phyloP scores from a whole-genome alignment of 2,329 filamentous ascomycete species.

The Paecilomyces variotii region DNA sequence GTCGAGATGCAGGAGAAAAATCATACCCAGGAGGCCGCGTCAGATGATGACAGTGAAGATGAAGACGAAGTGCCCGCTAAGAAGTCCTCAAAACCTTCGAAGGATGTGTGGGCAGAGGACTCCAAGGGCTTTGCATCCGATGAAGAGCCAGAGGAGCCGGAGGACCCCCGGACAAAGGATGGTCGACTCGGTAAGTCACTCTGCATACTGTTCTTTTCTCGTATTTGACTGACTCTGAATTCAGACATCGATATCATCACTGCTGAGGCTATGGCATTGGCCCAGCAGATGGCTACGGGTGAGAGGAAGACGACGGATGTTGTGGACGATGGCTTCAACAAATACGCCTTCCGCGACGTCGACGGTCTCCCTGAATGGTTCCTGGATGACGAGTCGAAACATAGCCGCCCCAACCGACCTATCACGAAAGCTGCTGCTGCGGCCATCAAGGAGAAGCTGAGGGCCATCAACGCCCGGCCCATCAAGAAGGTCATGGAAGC shows the following conservation, averaged over 20 bases:
- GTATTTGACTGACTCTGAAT: conserved; percentile 12
- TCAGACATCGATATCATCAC: conserved; percentile 95
- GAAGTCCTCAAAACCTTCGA: conserved; percentile 6
- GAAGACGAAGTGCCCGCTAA: not conserved
- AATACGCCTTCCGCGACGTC: conserved; percentile 78
- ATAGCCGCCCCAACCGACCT: conserved; percentile 80
- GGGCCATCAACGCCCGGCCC: conserved; percentile 85
- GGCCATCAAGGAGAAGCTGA: conserved; percentile 90
- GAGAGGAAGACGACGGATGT: conserved; percentile 71
- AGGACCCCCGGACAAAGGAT: conserved; percentile 34
- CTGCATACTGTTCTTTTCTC: conserved; percentile 14
- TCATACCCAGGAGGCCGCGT: conserved; percentile 8
- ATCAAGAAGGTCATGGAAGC: conserved; percentile 99
- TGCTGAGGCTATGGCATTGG: conserved; percentile 97
- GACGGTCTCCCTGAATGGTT: conserved; percentile 98
- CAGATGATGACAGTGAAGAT: conserved; percentile 1
- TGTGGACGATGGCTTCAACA: conserved; percentile 89
- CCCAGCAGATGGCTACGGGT: conserved; percentile 82
- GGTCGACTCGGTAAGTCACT: conserved; percentile 34
- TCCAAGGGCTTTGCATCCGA: conserved; percentile 24
- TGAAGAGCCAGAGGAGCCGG: conserved; percentile 24
- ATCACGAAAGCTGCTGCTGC: conserved; percentile 81
- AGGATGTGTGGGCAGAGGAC: conserved; percentile 15
- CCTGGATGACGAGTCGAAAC: conserved; percentile 78
- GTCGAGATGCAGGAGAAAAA: conserved; percentile 27